phyloP scores from a whole-genome alignment of 2,329 filamentous ascomycete genomes.

The Monilinia fructigena region DNA sequence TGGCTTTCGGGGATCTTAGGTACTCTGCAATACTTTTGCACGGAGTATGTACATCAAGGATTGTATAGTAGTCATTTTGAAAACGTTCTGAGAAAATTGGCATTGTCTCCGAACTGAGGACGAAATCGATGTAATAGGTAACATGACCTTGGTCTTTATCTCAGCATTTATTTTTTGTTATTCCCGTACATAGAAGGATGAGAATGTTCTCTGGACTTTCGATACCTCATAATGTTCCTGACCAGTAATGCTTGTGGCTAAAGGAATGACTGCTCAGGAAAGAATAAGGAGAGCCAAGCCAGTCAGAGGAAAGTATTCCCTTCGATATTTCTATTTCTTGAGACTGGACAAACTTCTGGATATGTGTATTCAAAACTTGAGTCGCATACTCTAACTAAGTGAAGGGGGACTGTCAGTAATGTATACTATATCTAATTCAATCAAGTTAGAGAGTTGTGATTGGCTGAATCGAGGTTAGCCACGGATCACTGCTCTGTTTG shows the following conservation, averaged over 20 bases:
- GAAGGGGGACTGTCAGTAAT: neutral
- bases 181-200: neutral
- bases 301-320: neutral
- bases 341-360: neutral
- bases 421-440: neutral
- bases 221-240: neutral
- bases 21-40: neutral
- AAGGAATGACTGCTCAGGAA: neutral
- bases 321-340: neutral
- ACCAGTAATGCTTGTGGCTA: neutral
- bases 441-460: neutral
- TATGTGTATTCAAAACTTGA: neutral
- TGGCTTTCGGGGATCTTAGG: neutral
- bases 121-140: too few species aligned
- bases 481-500: neutral
- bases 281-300: neutral
- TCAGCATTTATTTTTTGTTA: too few species aligned
- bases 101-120: rapidly evolving
- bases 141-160: too few species aligned
- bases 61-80: too few species aligned
- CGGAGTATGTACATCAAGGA: too few species aligned
- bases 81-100: neutral
- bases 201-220: neutral
- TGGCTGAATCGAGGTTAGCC: neutral
- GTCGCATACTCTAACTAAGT: neutral